These are phyloP conservation scores for Paraphaeosphaeria sporulosa DNA, from an alignment of 2,329 filamentous ascomycete genomes.

Conservation along the genomic window DNA sequence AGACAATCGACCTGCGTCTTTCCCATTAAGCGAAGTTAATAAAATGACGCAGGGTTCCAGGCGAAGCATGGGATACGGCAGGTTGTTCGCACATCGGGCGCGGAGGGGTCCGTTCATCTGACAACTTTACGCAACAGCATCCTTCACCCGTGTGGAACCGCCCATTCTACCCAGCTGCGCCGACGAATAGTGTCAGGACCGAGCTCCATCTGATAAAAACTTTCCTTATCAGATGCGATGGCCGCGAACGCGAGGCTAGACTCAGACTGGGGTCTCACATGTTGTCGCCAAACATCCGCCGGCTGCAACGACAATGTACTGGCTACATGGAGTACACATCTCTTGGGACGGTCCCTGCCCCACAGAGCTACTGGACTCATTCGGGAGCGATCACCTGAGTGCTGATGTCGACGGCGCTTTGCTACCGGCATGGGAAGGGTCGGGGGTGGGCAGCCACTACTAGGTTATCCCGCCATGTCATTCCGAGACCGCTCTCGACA, in stretches of 20 bases:
- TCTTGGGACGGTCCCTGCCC: neutral
- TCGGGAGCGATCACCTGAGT: slow-evolving; percentile 16
- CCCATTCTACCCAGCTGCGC: neutral
- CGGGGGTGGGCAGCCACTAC: neutral
- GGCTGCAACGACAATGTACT: slow-evolving; percentile 1
- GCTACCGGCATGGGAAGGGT: neutral
- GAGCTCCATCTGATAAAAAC: slow-evolving; percentile 22
- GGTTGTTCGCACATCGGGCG: neutral
- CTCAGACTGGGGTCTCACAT: neutral
- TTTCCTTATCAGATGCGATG: slow-evolving; percentile 19
- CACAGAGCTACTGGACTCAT: slow-evolving; percentile 4
- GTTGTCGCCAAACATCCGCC: neutral
- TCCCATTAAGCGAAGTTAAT: neutral
- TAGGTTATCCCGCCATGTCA: neutral
- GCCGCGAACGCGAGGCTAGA: neutral
- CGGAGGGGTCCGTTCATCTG: slow-evolving; percentile 1
- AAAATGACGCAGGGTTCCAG: neutral
- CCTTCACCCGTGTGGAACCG: neutral
- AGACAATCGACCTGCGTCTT: neutral
- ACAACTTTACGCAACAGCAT: slow-evolving; percentile 15
- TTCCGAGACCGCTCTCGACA: slow-evolving; percentile 8
- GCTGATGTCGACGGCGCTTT: slow-evolving; percentile 13
- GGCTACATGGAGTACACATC: neutral
- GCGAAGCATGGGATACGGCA: neutral
- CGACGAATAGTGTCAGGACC: neutral